A percentile compares a stretch with the other conserved stretches of the same genome.
Conservation (phyloP, 345 rosid genomes). For the Pistacia integerrima region DNA sequence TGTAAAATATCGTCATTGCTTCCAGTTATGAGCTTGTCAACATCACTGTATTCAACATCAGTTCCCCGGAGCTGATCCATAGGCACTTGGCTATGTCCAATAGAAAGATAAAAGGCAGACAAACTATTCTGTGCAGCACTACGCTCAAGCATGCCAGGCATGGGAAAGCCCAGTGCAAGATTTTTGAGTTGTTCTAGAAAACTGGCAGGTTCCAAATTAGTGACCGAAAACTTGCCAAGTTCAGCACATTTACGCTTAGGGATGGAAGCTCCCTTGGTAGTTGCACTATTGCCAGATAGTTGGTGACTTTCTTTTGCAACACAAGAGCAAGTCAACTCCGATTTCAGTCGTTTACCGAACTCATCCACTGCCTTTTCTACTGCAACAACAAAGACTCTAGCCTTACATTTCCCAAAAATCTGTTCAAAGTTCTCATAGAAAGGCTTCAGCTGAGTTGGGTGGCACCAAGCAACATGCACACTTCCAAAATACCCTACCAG, state of each 20-base stretch:
- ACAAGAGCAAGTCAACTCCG: conserved; percentile 65
- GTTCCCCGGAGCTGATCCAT: conserved; percentile 41
- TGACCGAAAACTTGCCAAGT: conserved; percentile 40
- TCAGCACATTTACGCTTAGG: conserved; percentile 23
- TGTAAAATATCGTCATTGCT: conserved; percentile 16
- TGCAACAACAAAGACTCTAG: conserved; percentile 53
- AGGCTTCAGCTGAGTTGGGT: conserved; percentile 59
- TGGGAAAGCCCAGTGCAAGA: conserved; percentile 43
- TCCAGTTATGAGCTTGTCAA: conserved; percentile 10
- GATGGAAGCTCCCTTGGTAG: conserved; percentile 12
- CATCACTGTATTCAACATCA: conserved; percentile 27
- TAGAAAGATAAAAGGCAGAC: conserved; percentile 56
- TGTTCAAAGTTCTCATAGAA: conserved; percentile 60
- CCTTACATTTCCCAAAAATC: conserved; percentile 40
- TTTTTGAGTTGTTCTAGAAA: conserved; percentile 57
- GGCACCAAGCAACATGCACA: conserved; percentile 54
- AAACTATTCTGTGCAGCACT: conserved; percentile 44
- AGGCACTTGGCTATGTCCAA: conserved; percentile 59
- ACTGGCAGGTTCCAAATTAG: conserved; percentile 50
- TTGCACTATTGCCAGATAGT: conserved; percentile 10
- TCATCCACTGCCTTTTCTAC: conserved; percentile 70
- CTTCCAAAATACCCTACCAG: conserved; percentile 56
- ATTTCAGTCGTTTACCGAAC: conserved; percentile 52
- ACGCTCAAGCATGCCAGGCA: conserved; percentile 52
- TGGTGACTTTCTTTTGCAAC: conserved; percentile 28